Evolutionary conservation across 495 filamentous ascomycete species (phyloP).

Genomic region (Trichoderma gamsii): DNA sequence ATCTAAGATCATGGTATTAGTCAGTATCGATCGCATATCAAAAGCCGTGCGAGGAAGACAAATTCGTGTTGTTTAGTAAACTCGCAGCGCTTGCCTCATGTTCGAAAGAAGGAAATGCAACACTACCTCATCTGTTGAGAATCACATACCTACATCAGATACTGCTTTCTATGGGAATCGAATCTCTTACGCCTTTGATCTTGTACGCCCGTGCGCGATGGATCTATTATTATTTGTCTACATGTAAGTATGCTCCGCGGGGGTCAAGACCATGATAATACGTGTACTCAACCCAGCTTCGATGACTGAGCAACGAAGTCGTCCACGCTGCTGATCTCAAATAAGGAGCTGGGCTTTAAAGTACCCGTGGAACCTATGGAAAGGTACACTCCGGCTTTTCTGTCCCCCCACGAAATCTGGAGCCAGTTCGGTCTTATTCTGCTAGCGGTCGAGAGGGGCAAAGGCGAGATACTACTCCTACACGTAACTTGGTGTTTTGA

Average conservation of each 20-base stretch:
- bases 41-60: too few species aligned
- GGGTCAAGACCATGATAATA: background rate
- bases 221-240: background rate
- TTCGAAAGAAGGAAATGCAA: background rate
- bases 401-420: slow-evolving; percentile 5
- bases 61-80: too few species aligned
- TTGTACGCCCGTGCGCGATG: background rate
- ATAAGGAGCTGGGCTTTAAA: background rate
- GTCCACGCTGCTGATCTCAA: background rate
- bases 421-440: slow-evolving; percentile 4
- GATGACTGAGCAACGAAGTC: background rate
- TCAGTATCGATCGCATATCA: too few species aligned
- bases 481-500: background rate
- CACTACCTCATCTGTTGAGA: background rate
- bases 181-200: too few species aligned
- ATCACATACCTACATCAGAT: too few species aligned
- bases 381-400: background rate
- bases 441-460: background rate
- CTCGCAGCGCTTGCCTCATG: background rate
- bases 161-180: too few species aligned
- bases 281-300: background rate
- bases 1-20: too few species aligned
- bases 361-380: background rate
- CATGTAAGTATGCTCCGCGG: background rate
- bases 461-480: background rate